Conservation (phyloP, 805 yeast species). For the Candida vaughaniae region DNA sequence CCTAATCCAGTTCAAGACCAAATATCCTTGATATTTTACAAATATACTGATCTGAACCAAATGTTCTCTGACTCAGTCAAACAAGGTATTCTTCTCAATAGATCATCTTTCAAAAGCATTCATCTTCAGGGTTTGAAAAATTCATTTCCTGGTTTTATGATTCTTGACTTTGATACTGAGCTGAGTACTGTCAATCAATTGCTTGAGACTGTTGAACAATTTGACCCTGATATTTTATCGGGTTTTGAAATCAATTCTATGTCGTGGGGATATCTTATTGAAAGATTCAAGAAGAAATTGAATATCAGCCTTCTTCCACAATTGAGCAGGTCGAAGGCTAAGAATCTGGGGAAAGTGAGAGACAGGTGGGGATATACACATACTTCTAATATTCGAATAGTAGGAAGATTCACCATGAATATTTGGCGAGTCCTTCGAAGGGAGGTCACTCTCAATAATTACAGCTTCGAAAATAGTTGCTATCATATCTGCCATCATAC, state of each 20-base stretch:
- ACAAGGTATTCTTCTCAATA: conserved; percentile 18
- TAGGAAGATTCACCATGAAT: conserved; percentile 83
- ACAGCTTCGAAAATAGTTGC: conserved; percentile 74
- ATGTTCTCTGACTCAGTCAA: conserved; percentile 14
- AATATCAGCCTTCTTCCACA: conserved; percentile 55
- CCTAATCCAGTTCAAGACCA: conserved; percentile 72
- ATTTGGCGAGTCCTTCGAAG: conserved; percentile 75
- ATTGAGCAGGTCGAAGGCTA: conserved; percentile 57
- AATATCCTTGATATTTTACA: conserved; percentile 63
- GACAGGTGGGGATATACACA: conserved; percentile 83
- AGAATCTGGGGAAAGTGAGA: conserved; percentile 51
- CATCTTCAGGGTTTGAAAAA: background rate
- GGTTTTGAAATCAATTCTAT: conserved; percentile 80
- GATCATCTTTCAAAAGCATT: background rate
- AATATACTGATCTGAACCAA: conserved; percentile 40
- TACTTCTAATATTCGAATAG: conserved; percentile 63
- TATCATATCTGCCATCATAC: conserved; percentile 65
- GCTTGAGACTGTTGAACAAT: conserved; percentile 50
- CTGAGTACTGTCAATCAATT: conserved; percentile 55
- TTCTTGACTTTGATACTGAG: conserved; percentile 38
- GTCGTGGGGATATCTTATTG: conserved; percentile 90
- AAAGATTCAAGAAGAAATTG: conserved; percentile 49
- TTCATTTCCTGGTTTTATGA: background rate
- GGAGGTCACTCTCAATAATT: conserved; percentile 63
- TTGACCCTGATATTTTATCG: conserved; percentile 85